Percentiles rank a stretch among this genome's conserved stretches.
phyloP scores from a whole-genome alignment of 140 eudicot species.

The Flaveria floridana region DNA sequence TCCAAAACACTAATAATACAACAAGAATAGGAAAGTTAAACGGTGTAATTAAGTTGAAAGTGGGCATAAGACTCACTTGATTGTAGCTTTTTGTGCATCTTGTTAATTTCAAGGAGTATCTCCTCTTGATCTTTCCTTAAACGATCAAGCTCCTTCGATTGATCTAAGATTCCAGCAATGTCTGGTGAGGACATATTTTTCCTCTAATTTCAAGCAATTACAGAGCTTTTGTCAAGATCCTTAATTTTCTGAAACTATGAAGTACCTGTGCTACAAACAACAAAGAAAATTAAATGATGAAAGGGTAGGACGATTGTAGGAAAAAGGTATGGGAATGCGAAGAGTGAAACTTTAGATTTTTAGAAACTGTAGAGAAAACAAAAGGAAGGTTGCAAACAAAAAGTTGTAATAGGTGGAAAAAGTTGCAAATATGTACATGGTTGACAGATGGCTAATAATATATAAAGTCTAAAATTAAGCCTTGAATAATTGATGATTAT shows the following conservation, averaged over 20 bases:
- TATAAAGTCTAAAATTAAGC: neutral
- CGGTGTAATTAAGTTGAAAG: conserved; percentile 10
- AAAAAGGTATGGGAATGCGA: neutral
- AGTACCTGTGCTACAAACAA: conserved; percentile 16
- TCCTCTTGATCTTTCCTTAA: conserved; percentile 81
- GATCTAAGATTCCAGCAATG: conserved; percentile 60
- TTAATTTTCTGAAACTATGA: conserved; percentile 13
- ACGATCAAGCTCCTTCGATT: conserved; percentile 90
- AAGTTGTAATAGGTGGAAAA: neutral
- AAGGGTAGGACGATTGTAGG: neutral
- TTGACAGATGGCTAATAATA: conserved; percentile 6
- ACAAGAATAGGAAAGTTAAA: neutral
- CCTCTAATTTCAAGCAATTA: conserved; percentile 19
- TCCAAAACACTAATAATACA: neutral
- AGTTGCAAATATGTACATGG: neutral
- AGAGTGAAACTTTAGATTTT: neutral
- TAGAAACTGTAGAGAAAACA: neutral
- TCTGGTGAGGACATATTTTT: conserved; percentile 72
- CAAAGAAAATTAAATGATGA: conserved; percentile 18
- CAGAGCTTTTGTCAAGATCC: conserved; percentile 22
- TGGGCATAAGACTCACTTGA: conserved; percentile 42
- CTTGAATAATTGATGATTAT: neutral
- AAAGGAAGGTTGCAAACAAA: neutral
- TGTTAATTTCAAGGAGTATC: conserved; percentile 69
- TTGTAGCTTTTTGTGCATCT: conserved; percentile 86